A percentile compares a stretch with the other conserved stretches of the same genome.
Conservation (phyloP, 306 rosid species). For the Benincasa hispida region DNA sequence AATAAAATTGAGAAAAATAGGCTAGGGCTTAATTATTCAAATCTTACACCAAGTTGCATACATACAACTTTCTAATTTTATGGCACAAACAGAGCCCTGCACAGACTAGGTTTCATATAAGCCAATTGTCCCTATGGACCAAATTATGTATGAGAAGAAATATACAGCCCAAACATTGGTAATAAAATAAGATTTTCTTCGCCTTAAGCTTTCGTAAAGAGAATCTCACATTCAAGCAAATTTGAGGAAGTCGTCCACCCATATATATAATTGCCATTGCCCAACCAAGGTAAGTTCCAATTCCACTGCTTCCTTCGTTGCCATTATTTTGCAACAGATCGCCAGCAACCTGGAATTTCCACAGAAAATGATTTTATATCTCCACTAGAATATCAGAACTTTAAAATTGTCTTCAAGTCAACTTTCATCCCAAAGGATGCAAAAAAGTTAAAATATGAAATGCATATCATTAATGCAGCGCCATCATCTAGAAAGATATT, state of each 20-base stretch:
- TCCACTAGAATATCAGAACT: neutral
- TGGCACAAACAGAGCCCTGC: neutral
- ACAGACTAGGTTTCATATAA: neutral
- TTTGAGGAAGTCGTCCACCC: slow-evolving; percentile 86
- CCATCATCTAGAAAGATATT: neutral
- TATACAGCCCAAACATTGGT: neutral
- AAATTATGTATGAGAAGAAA: slow-evolving; percentile 7
- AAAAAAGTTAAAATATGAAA: neutral
- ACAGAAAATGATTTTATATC: neutral
- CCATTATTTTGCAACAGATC: slow-evolving; percentile 22
- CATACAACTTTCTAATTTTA: neutral
- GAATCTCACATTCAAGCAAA: slow-evolving; percentile 58
- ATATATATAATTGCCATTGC: slow-evolving; percentile 70
- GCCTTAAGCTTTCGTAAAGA: neutral
- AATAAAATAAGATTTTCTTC: neutral
- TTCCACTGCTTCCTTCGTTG: slow-evolving; percentile 20
- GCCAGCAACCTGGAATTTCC: slow-evolving; percentile 26
- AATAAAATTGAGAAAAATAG: neutral
- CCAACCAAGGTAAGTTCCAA: slow-evolving; percentile 70
- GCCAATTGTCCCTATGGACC: slow-evolving; percentile 1
- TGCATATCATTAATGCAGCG: neutral
- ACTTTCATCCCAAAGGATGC: neutral
- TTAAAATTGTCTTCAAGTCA: neutral
- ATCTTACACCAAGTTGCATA: neutral
- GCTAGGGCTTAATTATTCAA: neutral